phyloP scores from a whole-genome alignment of 2,329 filamentous ascomycete genomes.

The Colletotrichum navitas region DNA sequence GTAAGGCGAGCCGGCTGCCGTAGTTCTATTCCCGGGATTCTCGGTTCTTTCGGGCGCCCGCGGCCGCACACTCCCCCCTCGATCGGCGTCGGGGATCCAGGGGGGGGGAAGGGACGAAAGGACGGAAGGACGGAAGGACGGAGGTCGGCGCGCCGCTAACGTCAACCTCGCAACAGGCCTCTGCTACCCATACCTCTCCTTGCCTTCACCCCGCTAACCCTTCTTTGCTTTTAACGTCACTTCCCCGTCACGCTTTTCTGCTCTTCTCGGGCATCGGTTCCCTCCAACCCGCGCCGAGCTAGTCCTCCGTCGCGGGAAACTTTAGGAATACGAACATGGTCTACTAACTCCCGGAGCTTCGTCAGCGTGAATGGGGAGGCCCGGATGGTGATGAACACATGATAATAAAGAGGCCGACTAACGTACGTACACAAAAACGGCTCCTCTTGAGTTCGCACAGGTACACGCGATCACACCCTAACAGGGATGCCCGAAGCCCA shows the following conservation, averaged over 20 bases:
- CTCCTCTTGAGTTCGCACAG: too few species aligned
- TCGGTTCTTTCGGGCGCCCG: too few species aligned
- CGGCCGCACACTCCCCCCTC: background rate
- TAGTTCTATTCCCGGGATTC: background rate
- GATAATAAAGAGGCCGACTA: background rate
- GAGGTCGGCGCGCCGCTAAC: background rate
- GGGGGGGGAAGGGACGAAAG: background rate
- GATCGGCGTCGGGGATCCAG: conserved; percentile 20
- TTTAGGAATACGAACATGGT: background rate
- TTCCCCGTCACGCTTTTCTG: background rate
- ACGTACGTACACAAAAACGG: too few species aligned
- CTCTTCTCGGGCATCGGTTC: background rate
- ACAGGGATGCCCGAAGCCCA: too few species aligned
- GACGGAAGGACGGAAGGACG: background rate
- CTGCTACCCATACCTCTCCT: background rate
- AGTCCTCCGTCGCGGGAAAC: background rate
- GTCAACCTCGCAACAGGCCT: background rate
- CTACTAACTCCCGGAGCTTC: background rate
- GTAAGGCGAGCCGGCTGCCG: background rate
- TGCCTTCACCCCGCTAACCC: background rate
- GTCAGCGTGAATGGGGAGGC: background rate
- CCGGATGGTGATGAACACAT: conserved; percentile 2
- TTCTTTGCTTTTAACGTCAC: background rate
- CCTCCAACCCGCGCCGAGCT: background rate
- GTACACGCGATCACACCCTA: too few species aligned